These are phyloP conservation scores for Mycena pura DNA, from an alignment of 768 basidiomycete species.

Conservation along the genomic window DNA sequence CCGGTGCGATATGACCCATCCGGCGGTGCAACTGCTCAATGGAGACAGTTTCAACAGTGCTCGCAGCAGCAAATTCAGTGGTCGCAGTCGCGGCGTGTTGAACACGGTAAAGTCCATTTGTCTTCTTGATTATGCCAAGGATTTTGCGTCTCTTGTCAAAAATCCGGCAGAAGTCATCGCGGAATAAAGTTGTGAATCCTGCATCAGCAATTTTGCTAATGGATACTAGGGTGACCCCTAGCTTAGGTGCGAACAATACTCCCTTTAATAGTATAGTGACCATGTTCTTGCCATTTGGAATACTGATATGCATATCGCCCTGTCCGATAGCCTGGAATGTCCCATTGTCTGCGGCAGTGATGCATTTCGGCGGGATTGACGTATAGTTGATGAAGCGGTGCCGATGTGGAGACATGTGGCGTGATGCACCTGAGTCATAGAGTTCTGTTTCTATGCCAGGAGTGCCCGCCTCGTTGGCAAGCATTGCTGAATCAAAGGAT, in stretches of 20 bases:
- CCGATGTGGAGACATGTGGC: constrained; percentile 43
- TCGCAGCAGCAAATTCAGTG: not conserved
- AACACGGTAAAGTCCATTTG: constrained; percentile 19
- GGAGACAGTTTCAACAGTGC: constrained; percentile 16
- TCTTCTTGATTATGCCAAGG: constrained; percentile 12
- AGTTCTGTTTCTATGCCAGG: constrained; percentile 31
- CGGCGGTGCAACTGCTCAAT: constrained; percentile 33
- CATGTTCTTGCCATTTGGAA: constrained; percentile 31
- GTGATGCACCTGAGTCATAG: constrained; percentile 44
- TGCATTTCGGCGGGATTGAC: constrained; percentile 32
- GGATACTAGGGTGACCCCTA: constrained; percentile 41
- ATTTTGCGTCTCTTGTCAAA: constrained; percentile 16
- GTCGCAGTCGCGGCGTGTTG: not conserved
- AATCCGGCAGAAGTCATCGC: constrained; percentile 32
- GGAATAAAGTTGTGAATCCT: constrained; percentile 32
- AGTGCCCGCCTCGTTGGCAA: constrained; percentile 3
- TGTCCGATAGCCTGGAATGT: constrained; percentile 38
- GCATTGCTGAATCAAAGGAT: constrained; percentile 1
- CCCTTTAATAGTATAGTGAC: constrained; percentile 34
- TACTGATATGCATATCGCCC: constrained; percentile 36
- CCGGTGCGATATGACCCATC: constrained; percentile 36
- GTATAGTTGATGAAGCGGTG: constrained; percentile 38
- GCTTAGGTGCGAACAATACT: constrained; percentile 38
- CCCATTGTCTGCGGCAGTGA: constrained; percentile 38
- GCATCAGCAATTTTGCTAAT: constrained; percentile 36